Percentiles rank a stretch among this genome's conserved stretches.
Evolutionary conservation across 495 filamentous ascomycete genomes (phyloP).

Genomic region (Daldinia grandis): DNA sequence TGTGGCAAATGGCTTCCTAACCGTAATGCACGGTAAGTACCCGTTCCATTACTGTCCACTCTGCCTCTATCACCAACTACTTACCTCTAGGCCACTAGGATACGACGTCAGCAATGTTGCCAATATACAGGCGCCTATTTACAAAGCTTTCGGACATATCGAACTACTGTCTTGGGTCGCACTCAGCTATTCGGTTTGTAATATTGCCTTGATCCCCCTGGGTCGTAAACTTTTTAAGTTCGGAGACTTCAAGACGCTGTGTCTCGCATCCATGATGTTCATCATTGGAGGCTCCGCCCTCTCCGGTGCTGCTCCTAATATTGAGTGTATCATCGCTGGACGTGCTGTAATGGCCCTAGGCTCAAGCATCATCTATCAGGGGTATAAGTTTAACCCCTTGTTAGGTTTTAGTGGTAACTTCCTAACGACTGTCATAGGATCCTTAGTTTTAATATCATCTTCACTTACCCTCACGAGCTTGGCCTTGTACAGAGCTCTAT

Average conservation of each 20-base stretch:
- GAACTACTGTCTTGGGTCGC: conserved; percentile 42
- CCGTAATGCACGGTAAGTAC: conserved; percentile 18
- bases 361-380: conserved; percentile 59
- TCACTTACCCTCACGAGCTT: conserved; percentile 55
- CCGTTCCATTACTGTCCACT: not conserved
- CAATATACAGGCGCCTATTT: conserved; percentile 30
- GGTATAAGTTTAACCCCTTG: conserved; percentile 26
- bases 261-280: conserved; percentile 54
- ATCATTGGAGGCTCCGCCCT: conserved; percentile 62
- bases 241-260: conserved; percentile 63
- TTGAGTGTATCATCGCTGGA: conserved; percentile 61
- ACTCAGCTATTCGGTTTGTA: conserved; percentile 55
- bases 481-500: conserved; percentile 56
- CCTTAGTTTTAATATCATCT: conserved; percentile 54
- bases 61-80: not conserved
- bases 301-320: conserved; percentile 60
- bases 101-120: conserved; percentile 36
- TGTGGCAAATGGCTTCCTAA: conserved; percentile 23
- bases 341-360: conserved; percentile 53
- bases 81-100: conserved; percentile 1
- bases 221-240: conserved; percentile 55
- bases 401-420: not conserved
- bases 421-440: conserved; percentile 36
- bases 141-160: conserved; percentile 34
- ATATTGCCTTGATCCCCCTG: conserved; percentile 53